Conservation (phyloP, 2,329 filamentous ascomycete genomes). For the Teratosphaeriaceae sp. region DNA sequence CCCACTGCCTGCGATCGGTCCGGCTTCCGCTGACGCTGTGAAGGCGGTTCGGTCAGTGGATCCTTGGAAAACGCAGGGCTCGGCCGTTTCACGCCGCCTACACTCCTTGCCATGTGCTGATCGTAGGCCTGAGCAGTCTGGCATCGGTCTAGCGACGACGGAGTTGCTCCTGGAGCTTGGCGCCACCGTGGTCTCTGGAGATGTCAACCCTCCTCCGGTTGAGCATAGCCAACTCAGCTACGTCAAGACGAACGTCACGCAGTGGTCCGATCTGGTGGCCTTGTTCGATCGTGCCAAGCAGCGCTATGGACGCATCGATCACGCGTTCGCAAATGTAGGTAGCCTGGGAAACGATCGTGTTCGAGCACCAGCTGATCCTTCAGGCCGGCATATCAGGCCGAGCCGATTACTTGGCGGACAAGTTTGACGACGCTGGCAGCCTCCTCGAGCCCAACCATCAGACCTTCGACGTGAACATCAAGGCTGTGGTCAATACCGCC, state of each 20-base stretch:
- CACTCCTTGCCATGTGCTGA: background rate
- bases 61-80: too few species aligned
- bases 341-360: background rate
- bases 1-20: background rate
- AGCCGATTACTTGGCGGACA: slow-evolving; percentile 26
- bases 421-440: slow-evolving; percentile 30
- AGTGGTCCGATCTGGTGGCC: slow-evolving; percentile 44
- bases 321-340: slow-evolving; percentile 43
- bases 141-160: slow-evolving; percentile 54
- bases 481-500: slow-evolving; percentile 35
- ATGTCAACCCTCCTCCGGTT: slow-evolving; percentile 41
- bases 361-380: background rate
- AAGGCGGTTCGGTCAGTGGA: slow-evolving; percentile 8
- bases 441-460: slow-evolving; percentile 29
- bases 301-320: slow-evolving; percentile 38
- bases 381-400: slow-evolving; percentile 46
- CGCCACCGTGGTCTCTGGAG: slow-evolving; percentile 50
- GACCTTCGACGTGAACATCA: slow-evolving; percentile 37
- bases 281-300: slow-evolving; percentile 48
- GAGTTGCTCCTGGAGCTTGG: slow-evolving; percentile 46
- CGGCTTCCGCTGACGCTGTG: background rate
- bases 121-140: too few species aligned
- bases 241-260: slow-evolving; percentile 41
- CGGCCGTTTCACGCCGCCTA: too few species aligned
- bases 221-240: slow-evolving; percentile 31